Percentiles rank a stretch among this genome's conserved stretches.
phyloP scores from a whole-genome alignment of 192 early-diverging fungal genomes.

The Rhizophagus clarus region DNA sequence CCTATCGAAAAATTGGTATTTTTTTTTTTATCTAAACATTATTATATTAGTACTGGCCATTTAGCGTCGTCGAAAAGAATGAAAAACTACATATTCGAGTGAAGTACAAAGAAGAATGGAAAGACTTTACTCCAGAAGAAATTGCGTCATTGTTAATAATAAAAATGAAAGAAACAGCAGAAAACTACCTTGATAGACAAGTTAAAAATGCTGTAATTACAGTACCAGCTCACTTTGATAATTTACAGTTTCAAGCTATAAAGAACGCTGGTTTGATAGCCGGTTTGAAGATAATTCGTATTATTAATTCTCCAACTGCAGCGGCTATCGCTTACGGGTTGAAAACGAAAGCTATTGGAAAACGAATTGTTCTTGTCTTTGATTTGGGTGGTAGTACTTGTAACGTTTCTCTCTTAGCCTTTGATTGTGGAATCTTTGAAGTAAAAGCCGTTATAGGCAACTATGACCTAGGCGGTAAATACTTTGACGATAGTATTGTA shows the following conservation, averaged over 20 bases:
- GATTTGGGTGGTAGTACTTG: slow-evolving; percentile 94
- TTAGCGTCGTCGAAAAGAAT: background rate
- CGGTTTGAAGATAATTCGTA: slow-evolving; percentile 72
- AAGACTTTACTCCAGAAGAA: slow-evolving; percentile 85
- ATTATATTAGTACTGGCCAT: no score
- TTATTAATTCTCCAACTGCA: slow-evolving; percentile 86
- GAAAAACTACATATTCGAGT: slow-evolving; percentile 59
- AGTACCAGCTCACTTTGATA: slow-evolving; percentile 93
- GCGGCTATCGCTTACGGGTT: slow-evolving; percentile 84
- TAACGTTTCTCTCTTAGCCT: slow-evolving; percentile 88
- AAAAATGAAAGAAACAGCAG: slow-evolving; percentile 86
- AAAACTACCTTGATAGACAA: slow-evolving; percentile 92
- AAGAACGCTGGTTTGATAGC: slow-evolving; percentile 84
- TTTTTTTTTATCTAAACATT: no score
- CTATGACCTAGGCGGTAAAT: slow-evolving; percentile 67
- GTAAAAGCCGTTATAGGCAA: slow-evolving; percentile 92
- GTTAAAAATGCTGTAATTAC: no score
- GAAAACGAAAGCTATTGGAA: slow-evolving; percentile 54
- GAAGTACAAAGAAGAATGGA: slow-evolving; percentile 87
- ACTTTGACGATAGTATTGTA: slow-evolving; percentile 48
- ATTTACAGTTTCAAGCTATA: slow-evolving; percentile 85
- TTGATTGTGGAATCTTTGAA: slow-evolving; percentile 89
- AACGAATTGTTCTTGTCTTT: slow-evolving; percentile 83
- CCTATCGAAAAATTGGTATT: no score
- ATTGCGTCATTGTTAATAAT: slow-evolving; percentile 80